Evolutionary conservation across 306 rosid genomes (phyloP).

Genomic region (Carpinus fangiana): DNA sequence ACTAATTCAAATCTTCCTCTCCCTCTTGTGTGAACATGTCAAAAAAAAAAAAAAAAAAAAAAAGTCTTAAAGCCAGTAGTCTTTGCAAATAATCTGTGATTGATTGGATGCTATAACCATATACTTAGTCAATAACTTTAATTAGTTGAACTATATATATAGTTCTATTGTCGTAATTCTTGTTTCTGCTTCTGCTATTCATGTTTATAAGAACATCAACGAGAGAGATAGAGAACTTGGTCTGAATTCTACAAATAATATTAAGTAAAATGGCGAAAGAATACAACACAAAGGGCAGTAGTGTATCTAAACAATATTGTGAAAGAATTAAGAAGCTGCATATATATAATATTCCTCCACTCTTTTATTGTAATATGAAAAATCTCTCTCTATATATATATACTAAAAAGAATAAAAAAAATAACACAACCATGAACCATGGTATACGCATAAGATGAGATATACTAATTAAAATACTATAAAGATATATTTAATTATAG

Average conservation of each 20-base stretch:
- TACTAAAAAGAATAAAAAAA: not conserved
- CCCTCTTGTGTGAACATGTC: too few species aligned
- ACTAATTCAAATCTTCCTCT: too few species aligned
- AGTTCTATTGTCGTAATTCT: too few species aligned
- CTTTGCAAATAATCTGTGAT: too few species aligned
- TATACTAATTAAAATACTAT: not conserved
- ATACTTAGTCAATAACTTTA: too few species aligned
- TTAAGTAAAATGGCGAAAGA: not conserved
- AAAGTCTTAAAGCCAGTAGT: too few species aligned
- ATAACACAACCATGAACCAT: not conserved
- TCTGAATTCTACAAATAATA: not conserved
- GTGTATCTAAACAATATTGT: not conserved
- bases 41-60: too few species aligned
- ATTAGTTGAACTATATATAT: too few species aligned
- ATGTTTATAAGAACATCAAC: too few species aligned
- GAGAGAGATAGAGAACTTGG: not conserved
- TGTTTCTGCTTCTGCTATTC: too few species aligned
- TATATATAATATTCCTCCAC: not conserved
- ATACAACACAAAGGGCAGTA: not conserved
- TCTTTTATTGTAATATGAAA: not conserved
- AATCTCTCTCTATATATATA: not conserved
- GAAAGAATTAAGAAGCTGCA: not conserved
- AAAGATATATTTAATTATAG: constrained; percentile 30
- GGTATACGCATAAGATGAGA: not conserved
- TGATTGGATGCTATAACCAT: too few species aligned